Evolutionary conservation across 176 grass and related monocot genomes (phyloP), one percentile per base, ranked within the genome.

Genomic region (Raddia guianensis): DNA sequence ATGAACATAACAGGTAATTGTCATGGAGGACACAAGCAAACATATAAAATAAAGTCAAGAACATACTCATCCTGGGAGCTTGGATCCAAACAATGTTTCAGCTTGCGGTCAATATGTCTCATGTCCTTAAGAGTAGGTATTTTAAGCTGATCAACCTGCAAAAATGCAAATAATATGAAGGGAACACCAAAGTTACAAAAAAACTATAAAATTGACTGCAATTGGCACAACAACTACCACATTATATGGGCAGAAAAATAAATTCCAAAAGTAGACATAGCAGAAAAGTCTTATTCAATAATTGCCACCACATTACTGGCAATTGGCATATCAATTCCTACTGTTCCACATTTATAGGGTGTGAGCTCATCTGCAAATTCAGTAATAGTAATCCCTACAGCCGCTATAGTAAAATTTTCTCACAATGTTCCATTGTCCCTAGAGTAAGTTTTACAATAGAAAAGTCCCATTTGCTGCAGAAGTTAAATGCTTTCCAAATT

Each of bases 31-130:
- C 5, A 67, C 5, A 67, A 51, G 49, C 49, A 81, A 10, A 3
- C 66, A 3, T 46, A 8, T 45, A 45, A 19, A 42, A 79, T 56
- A 2, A 21, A 21, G 27, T 27, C 27, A 27, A 79, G 9, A 56
- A 27, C 56, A 16, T 94, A 94, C 92, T 91, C 92, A 12, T 93
- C 91, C 53, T 83, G 90, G 18, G 91, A 73, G 69, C 78, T 93
- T 67, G 82, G 87, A 87, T 94, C 92, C 81, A 80, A 87, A 69
- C 92, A 94, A 86, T 86, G 82, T 82, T 87, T 94, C 64, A 94
- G 74, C 54, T 91, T 94, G 46, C 92, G 86, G 75, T 94, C 92
- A 19, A 91, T 53, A 43, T 94, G 84, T 33, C 74, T 89, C 92
- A 91, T 82, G 74, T 94, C 89, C 47, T 89, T 89, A 13, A 75